Conservation (phyloP, 2,329 filamentous ascomycete genomes). For the Lanzia echinophila region DNA sequence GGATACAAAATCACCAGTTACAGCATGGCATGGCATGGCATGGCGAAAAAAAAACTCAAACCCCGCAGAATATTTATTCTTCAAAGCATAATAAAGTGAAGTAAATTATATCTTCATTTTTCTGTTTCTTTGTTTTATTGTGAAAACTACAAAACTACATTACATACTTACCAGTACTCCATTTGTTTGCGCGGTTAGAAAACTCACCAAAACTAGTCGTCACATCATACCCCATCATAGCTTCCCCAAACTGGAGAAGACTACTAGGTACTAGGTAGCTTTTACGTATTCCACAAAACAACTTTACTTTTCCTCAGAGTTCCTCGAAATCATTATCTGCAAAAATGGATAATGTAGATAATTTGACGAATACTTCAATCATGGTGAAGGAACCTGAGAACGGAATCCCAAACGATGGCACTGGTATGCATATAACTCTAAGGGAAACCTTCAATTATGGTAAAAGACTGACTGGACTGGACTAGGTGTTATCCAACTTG, state of each 20-base stretch:
- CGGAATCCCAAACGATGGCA: constrained; percentile 60
- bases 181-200: constrained; percentile 5
- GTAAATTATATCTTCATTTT: neutral
- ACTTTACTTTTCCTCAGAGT: neutral
- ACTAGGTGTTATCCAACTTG: constrained; percentile 75
- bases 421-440: constrained; percentile 45
- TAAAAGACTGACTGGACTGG: constrained; percentile 18
- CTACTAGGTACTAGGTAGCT: constrained; percentile 8
- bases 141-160: neutral
- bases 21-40: neutral
- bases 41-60: neutral
- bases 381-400: constrained; percentile 36
- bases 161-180: neutral
- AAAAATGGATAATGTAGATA: constrained; percentile 26
- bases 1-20: neutral
- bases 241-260: neutral
- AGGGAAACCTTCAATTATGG: neutral
- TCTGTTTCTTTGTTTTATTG: neutral
- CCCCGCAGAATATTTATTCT: neutral
- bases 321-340: neutral
- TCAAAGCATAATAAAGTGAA: neutral
- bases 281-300: neutral
- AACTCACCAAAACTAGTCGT: neutral
- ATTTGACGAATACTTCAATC: constrained; percentile 25
- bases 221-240: constrained; percentile 6